A percentile compares a stretch with the other conserved stretches of the same genome.
Conservation (phyloP, 2,329 filamentous ascomycete genomes). For the Ophioceras dolichostomum region DNA sequence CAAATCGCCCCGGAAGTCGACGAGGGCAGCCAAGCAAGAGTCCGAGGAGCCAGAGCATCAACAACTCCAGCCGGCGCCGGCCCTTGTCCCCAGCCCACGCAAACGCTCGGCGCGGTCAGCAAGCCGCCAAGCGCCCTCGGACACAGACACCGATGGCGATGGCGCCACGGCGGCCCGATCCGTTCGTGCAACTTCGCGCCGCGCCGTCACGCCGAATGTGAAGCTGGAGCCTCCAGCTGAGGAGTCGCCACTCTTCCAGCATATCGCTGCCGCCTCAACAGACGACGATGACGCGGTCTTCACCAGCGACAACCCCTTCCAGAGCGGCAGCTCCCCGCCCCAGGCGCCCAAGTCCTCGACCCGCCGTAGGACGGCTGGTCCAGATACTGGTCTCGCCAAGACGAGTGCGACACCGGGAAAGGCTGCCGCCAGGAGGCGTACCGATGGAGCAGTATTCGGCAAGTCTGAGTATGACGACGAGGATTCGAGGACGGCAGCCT, state of each 20-base stretch:
- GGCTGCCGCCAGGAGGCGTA: slow-evolving; percentile 1
- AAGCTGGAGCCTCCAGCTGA: slow-evolving; percentile 43
- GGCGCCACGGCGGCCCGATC: slow-evolving; percentile 29
- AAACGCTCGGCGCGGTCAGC: slow-evolving; percentile 42
- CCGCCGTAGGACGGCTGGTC: slow-evolving; percentile 34
- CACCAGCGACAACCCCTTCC: slow-evolving; percentile 85
- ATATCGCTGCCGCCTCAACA: too few species aligned
- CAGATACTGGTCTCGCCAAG: slow-evolving; percentile 23
- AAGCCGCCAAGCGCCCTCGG: slow-evolving; percentile 41
- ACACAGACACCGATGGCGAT: slow-evolving; percentile 35
- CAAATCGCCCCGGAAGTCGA: slow-evolving; percentile 41
- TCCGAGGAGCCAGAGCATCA: slow-evolving; percentile 34
- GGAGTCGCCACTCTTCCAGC: too few species aligned
- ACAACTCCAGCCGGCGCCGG: too few species aligned
- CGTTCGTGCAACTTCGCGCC: slow-evolving; percentile 25
- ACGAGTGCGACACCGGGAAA: slow-evolving; percentile 22
- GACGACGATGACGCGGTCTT: slow-evolving; percentile 70
- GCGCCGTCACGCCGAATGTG: slow-evolving; percentile 35
- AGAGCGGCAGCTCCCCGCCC: slow-evolving; percentile 65
- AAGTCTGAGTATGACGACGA: slow-evolving; percentile 20
- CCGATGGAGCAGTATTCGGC: slow-evolving; percentile 29
- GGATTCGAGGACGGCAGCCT: slow-evolving; percentile 37
- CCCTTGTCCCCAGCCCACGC: slow-evolving; percentile 34
- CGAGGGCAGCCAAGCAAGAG: slow-evolving; percentile 35
- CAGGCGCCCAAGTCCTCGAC: slow-evolving; percentile 24